These are phyloP conservation scores for Fusarium sterilihyphosum DNA, from an alignment of 2,329 filamentous ascomycete genomes.

Conservation along the genomic window DNA sequence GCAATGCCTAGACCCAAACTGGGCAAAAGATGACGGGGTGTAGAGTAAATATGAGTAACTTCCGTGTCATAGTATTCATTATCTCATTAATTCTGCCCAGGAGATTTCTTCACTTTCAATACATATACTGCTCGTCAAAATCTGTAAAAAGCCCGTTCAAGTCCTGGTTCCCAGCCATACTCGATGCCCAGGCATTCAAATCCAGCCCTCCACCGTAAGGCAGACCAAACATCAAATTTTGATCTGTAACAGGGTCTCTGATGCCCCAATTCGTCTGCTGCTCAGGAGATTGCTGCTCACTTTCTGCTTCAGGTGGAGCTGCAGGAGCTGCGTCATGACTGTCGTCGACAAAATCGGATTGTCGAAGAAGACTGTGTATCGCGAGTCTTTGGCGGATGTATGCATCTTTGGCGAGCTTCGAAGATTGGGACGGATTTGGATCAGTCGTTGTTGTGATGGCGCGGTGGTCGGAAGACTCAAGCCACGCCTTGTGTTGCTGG, in stretches of 20 bases:
- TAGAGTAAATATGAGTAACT: not conserved
- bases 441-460: slow-evolving; percentile 26
- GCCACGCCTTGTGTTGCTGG: slow-evolving; percentile 39
- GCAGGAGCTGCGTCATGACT: slow-evolving; percentile 47
- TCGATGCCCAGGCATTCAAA: slow-evolving; percentile 35
- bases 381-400: slow-evolving; percentile 47
- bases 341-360: slow-evolving; percentile 53
- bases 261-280: slow-evolving; percentile 16
- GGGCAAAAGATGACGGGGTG: not conserved
- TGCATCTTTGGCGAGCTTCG: slow-evolving; percentile 36
- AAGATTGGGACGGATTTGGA: slow-evolving; percentile 2
- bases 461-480: slow-evolving; percentile 36
- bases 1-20: too few relatives aligned
- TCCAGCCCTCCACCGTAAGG: slow-evolving; percentile 36
- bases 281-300: slow-evolving; percentile 28
- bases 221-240: slow-evolving; percentile 37
- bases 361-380: slow-evolving; percentile 53
- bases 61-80: not conserved
- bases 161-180: slow-evolving; percentile 22
- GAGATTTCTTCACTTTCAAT: not conserved
- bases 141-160: slow-evolving; percentile 23
- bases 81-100: not conserved
- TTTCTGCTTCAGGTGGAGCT: slow-evolving; percentile 32
- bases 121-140: slow-evolving; percentile 43
- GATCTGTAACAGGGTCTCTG: slow-evolving; percentile 26